Base-by-base conservation (phyloP, 805 yeast genomes). In the Kodamaea hsintzibuensis region DNA sequence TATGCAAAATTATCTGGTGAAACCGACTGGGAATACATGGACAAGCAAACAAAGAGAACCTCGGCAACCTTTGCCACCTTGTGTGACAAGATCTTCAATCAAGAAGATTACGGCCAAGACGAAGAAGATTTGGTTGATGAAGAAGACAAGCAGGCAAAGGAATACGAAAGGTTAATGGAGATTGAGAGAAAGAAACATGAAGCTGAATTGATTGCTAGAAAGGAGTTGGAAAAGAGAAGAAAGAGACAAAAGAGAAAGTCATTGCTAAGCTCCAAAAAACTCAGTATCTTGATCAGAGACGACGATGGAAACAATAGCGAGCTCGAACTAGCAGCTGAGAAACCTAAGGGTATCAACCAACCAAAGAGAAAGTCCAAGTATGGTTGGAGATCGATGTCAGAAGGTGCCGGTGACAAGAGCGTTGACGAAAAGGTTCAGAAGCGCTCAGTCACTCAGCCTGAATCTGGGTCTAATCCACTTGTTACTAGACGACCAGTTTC, bases 31-130 rank as follows among this genome's bases (percentile, higher is more conserved):
- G 88, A 84, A 61, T 81, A 81, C 60, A 81, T 86, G 68, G 89
- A 86, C 61, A 83, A 81, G 62, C 89, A 84, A 65, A 85, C 91
- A 5, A 86, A 82, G 69, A 78, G 95, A 68, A 86, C 92, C 1
- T 84, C 89, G 38, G 84, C 89, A 13, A 88, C 88, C 57, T 88
- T 88, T 74, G 95, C 91, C 10, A 81, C 88, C 1, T 73, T 88
- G 43, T 86, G 91, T 74, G 93, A 88, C 70, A 84, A 82, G 68
- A 82, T 88, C 54, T 88, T 88, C 74, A 87, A 82, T 61, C 88
- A 86, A 67, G 91, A 86, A 62, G 71, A 66, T 2, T 74, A 75
- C 57, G 69, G 71, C 49, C 80, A 79, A 59, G 82, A 78, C 50
- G 88, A 84, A 55, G 79, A 72, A 55, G 67, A 63, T 45, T 69